Evolutionary conservation across 2,329 filamentous ascomycete species (phyloP).

Genomic region (Thielaviopsis euricoi): DNA sequence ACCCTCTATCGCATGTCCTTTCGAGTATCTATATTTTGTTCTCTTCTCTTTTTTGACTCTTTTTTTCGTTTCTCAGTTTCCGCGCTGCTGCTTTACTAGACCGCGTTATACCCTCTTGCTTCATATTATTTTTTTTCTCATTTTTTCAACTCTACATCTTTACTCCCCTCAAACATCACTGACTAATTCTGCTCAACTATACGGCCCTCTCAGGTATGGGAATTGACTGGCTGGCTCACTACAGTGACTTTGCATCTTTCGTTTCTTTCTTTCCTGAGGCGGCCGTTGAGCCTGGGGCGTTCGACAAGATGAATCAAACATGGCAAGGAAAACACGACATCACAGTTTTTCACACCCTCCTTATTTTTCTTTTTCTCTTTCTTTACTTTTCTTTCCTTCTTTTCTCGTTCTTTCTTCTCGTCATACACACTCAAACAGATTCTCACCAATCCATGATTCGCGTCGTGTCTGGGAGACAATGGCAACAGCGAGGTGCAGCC

Average conservation of each 20-base stretch:
- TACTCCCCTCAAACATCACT: neutral
- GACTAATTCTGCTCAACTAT: neutral
- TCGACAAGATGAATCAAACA: neutral
- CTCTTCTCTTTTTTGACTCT: neutral
- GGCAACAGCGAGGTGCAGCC: neutral
- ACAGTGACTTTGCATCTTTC: neutral
- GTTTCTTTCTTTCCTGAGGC: neutral
- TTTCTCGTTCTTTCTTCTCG: neutral
- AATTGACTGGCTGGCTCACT: neutral
- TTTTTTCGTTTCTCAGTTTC: constrained; percentile 5
- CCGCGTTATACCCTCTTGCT: constrained; percentile 7
- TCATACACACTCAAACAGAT: neutral
- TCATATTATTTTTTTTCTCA: constrained; percentile 2
- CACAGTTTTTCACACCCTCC: neutral
- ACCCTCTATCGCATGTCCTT: neutral
- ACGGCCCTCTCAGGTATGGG: neutral
- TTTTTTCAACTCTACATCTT: neutral
- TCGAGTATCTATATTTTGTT: constrained; percentile 1
- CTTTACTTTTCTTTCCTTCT: neutral
- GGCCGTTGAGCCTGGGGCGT: neutral
- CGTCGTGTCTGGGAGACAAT: neutral
- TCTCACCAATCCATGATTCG: neutral
- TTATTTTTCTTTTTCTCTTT: neutral
- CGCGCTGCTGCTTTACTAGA: constrained; percentile 1
- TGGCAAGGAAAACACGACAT: neutral